Evolutionary conservation across 768 basidiomycete species (phyloP).

Genomic region (Phylloporus rhodoxanthus): DNA sequence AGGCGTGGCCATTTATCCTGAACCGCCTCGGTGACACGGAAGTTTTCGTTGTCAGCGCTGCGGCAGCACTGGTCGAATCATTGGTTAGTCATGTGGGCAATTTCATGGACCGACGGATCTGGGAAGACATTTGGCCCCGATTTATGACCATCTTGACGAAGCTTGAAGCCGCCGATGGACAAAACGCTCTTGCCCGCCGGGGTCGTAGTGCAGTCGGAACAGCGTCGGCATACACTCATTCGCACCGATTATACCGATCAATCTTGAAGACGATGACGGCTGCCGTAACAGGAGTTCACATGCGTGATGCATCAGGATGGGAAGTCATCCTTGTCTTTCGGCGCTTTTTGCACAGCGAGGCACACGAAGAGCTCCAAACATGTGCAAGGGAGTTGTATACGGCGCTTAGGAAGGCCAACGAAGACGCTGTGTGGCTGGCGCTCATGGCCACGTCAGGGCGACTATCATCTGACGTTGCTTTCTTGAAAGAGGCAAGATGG

Average conservation of each 20-base stretch:
- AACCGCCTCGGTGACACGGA: conserved; percentile 73
- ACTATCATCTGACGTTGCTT: conserved; percentile 38
- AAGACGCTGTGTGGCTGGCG: conserved; percentile 81
- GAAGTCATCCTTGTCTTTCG: conserved; percentile 71
- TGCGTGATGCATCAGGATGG: conserved; percentile 72
- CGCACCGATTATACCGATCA: conserved; percentile 75
- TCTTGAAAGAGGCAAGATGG: conserved; percentile 57
- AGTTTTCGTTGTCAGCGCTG: conserved; percentile 73
- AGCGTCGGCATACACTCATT: conserved; percentile 71
- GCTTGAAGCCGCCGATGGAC: conserved; percentile 58
- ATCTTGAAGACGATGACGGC: conserved; percentile 69
- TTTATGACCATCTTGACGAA: conserved; percentile 56
- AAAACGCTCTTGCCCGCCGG: conserved; percentile 60
- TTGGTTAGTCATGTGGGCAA: conserved; percentile 67
- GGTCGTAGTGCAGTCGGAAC: conserved; percentile 48
- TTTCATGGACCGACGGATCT: conserved; percentile 80
- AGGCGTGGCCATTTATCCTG: conserved; percentile 91
- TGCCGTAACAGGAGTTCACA: conserved; percentile 59
- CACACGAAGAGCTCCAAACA: conserved; percentile 69
- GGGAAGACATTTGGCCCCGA: conserved; percentile 92
- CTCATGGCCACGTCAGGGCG: conserved; percentile 50
- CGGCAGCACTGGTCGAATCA: conserved; percentile 66
- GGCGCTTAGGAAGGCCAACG: conserved; percentile 54
- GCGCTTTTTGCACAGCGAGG: conserved; percentile 62
- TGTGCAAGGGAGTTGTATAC: conserved; percentile 61